These are phyloP conservation scores for Alternaria rosae DNA, from an alignment of 2,329 filamentous ascomycete species.

Conservation along the genomic window DNA sequence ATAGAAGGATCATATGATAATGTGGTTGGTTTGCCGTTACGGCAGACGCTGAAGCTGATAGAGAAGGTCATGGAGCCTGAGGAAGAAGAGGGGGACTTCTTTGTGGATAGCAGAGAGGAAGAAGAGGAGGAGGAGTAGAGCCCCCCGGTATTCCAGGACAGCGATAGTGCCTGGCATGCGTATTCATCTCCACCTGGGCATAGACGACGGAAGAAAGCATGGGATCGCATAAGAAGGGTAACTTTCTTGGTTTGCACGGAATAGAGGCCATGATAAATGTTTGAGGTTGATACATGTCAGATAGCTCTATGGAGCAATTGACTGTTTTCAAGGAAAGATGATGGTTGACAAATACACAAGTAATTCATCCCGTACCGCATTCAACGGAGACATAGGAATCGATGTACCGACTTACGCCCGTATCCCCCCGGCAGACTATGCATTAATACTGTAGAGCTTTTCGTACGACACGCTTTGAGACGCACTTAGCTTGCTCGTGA, in stretches of 20 bases:
- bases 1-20: slow-evolving; percentile 94
- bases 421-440: background rate
- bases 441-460: background rate
- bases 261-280: background rate
- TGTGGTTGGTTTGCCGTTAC: slow-evolving; percentile 87
- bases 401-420: background rate
- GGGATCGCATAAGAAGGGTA: background rate
- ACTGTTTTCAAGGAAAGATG: background rate
- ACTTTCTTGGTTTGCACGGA: background rate
- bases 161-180: background rate
- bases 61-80: slow-evolving; percentile 86
- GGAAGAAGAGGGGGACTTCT: slow-evolving; percentile 45
- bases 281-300: background rate
- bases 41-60: slow-evolving; percentile 78
- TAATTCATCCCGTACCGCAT: background rate
- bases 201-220: background rate
- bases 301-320: background rate
- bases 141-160: background rate
- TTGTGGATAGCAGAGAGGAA: slow-evolving; percentile 25
- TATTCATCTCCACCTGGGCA: background rate
- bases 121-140: slow-evolving; percentile 7
- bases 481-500: background rate
- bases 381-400: background rate
- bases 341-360: background rate
- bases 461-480: background rate